Evolutionary conservation across 129 eudicot species (phyloP), one percentile per base, ranked within the genome.

Genomic region (Gnaphalium uliginosum): DNA sequence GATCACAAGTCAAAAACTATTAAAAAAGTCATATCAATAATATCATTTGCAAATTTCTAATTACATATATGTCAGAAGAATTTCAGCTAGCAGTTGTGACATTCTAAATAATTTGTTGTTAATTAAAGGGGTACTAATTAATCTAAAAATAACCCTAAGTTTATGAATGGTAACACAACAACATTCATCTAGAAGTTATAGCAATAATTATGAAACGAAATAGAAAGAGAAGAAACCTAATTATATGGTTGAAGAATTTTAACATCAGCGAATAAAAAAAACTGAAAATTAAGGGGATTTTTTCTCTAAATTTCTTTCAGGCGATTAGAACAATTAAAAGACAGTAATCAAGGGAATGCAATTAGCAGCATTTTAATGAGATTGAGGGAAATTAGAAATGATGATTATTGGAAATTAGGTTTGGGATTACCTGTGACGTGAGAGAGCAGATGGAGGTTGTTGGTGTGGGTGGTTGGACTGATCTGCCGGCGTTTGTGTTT

Each of bases 371-470:
- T 29, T 71, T 11, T 18, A 11, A 51, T 70, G 26, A 70, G 41
- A 43, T 18, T 24, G 7, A 2, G n/a, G 51, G 10, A 43, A 9
- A 43, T 1, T 15, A 8, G 25, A 29, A 30, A 21, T 25, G 6
- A 0, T n/a, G 17, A 0, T 5, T 11, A 72, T 58, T 33, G 23
- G 4, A 57, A 57, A 32, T 57, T 56, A 10, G 23, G 76, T 27
- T 32, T 32, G 33, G 54, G 51, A 30, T 72, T 57, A 57, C 66
- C 66, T 71, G 66, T 6, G 66, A 70, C 50, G 5, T 43, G 51
- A 11, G 17, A 11, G 18, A 43, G 62, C 26, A 51, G 75, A 19
- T 56, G 43, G 59, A 26, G 74, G 61, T 69, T 51, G 60, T 25
- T 27, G 60, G 2, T 29, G 32, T 1, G 2, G 32, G 54, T 51